Percentiles rank a stretch among this genome's conserved stretches.
phyloP scores from a whole-genome alignment of 345 rosid species.

The Bretschneidera sinensis region DNA sequence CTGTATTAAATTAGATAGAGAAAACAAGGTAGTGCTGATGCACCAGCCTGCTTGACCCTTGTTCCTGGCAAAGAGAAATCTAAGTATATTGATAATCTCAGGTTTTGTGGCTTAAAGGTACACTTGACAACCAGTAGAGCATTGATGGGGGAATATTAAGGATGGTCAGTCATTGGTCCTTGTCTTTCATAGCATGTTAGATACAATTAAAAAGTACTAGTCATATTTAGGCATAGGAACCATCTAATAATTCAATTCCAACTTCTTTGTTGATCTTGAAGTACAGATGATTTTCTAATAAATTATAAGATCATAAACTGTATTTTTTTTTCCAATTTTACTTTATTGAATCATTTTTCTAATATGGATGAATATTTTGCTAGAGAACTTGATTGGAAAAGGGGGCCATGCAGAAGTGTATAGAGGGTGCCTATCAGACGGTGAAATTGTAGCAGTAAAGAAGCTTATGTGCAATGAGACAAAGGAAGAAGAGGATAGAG shows the following conservation, averaged over 20 bases:
- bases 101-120: not conserved
- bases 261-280: too few species aligned
- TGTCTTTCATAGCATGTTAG: too few species aligned
- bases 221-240: too few species aligned
- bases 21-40: not conserved
- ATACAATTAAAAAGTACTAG: too few species aligned
- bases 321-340: too few species aligned
- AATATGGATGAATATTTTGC: slow-evolving; percentile 5
- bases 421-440: slow-evolving; percentile 61
- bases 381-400: slow-evolving; percentile 78
- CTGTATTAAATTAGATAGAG: too few species aligned
- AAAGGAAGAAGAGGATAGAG: slow-evolving; percentile 50
- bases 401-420: slow-evolving; percentile 94
- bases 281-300: too few species aligned
- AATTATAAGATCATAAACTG: too few species aligned
- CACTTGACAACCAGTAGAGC: not conserved
- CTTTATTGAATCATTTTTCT: not conserved
- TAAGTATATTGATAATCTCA: not conserved
- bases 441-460: slow-evolving; percentile 82
- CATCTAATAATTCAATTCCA: too few species aligned
- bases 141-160: too few species aligned
- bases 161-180: too few species aligned
- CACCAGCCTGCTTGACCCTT: not conserved
- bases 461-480: slow-evolving; percentile 46
- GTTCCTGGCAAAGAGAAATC: not conserved